A percentile compares a stretch with the other conserved stretches of the same genome.
Evolutionary conservation across 2,329 filamentous ascomycete genomes (phyloP).

Genomic region (Aciculosporium take): DNA sequence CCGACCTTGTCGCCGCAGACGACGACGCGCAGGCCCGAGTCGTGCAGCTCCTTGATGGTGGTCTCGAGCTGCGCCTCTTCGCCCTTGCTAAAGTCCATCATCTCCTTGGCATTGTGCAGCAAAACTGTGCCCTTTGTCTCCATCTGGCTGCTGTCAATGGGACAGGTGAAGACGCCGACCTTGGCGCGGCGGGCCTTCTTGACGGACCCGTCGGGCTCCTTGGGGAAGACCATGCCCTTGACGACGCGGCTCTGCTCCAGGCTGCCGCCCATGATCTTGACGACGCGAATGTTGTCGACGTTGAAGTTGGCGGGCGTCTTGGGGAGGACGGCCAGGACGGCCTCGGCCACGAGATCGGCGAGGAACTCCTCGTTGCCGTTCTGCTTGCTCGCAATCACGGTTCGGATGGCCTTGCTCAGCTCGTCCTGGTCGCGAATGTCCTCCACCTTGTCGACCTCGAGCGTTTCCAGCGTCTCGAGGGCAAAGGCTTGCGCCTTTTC

Average conservation of each 20-base stretch:
- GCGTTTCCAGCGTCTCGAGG: conserved; percentile 70
- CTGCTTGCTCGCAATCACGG: conserved; percentile 93
- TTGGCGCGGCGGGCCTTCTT: conserved; percentile 90
- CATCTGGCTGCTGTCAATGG: conserved; percentile 88
- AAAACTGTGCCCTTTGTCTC: conserved; percentile 98
- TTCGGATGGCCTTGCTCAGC: conserved; percentile 87
- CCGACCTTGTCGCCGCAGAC: conserved; percentile 88
- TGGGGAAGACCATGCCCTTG: conserved; percentile 95
- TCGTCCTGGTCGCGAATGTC: conserved; percentile 70
- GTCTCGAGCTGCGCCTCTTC: conserved; percentile 87
- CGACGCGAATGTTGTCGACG: conserved; percentile 95
- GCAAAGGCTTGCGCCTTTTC: conserved; percentile 88
- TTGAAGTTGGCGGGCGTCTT: conserved; percentile 96
- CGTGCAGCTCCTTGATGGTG: conserved; percentile 87
- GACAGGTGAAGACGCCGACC: conserved; percentile 92
- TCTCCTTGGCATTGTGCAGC: conserved; percentile 93
- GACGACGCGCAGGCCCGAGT: conserved; percentile 82
- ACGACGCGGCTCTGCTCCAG: conserved; percentile 89
- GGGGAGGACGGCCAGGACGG: conserved; percentile 73
- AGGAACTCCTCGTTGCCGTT: conserved; percentile 84
- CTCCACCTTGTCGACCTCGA: conserved; percentile 80
- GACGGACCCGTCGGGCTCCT: conserved; percentile 80
- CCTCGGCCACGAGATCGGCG: conserved; percentile 74
- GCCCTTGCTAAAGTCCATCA: conserved; percentile 96
- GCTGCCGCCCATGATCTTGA: conserved; percentile 98